A percentile compares a stretch with the other conserved stretches of the same genome.
These are phyloP conservation scores for Leccinum uliginosum DNA, from an alignment of 768 basidiomycete species.

Conservation along the genomic window DNA sequence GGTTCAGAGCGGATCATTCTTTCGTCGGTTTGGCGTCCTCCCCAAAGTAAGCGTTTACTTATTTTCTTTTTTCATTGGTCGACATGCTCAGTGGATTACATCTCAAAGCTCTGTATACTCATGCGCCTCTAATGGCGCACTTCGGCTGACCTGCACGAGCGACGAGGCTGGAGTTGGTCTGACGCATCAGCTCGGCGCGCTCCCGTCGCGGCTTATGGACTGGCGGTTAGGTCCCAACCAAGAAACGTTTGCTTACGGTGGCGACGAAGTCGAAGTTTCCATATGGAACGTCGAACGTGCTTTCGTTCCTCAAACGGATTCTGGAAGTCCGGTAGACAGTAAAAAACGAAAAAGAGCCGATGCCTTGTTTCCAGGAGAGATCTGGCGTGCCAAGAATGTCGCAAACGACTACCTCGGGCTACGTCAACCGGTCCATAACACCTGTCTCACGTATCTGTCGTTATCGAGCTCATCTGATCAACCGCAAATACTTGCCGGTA, in stretches of 20 bases:
- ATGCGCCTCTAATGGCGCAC: slow-evolving; percentile 73
- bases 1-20: slow-evolving; percentile 45
- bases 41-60: slow-evolving; percentile 40
- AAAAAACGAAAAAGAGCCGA: slow-evolving; percentile 58
- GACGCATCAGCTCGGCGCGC: slow-evolving; percentile 33
- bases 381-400: slow-evolving; percentile 85
- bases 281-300: slow-evolving; percentile 72
- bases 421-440: slow-evolving; percentile 75
- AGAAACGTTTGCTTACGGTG: slow-evolving; percentile 71
- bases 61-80: not conserved
- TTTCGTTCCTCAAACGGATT: slow-evolving; percentile 29
- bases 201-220: slow-evolving; percentile 66
- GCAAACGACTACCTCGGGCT: slow-evolving; percentile 73
- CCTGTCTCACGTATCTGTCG: slow-evolving; percentile 57
- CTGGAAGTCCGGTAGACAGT: slow-evolving; percentile 12
- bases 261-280: slow-evolving; percentile 82
- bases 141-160: slow-evolving; percentile 44
- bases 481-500: slow-evolving; percentile 65
- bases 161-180: slow-evolving; percentile 17
- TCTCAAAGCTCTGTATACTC: slow-evolving; percentile 45
- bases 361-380: slow-evolving; percentile 61
- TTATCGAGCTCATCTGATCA: slow-evolving; percentile 31
- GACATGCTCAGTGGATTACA: not conserved
- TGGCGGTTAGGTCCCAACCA: slow-evolving; percentile 57
- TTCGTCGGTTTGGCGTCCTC: slow-evolving; percentile 60